Percentiles rank a stretch among this genome's conserved stretches.
Evolutionary conservation across 176 grass and related monocot species (phyloP).

Genomic region (Lolium perenne): DNA sequence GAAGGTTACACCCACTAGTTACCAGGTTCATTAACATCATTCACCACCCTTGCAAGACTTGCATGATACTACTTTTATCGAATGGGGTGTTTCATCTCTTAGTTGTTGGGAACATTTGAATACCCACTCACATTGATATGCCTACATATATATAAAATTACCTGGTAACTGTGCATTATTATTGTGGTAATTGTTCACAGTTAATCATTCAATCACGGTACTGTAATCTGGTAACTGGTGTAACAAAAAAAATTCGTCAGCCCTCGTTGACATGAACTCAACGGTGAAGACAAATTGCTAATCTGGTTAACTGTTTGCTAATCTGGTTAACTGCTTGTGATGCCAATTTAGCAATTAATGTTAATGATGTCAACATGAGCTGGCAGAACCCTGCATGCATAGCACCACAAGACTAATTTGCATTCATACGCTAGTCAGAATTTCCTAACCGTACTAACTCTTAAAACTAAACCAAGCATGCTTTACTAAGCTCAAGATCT

Average conservation of each 20-base stretch:
- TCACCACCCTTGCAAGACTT: not conserved
- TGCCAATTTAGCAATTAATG: not conserved
- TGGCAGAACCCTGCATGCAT: not conserved
- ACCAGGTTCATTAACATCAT: not conserved
- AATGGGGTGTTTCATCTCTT: not conserved
- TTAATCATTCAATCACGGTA: too few relatives aligned
- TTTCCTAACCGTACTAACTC: not conserved
- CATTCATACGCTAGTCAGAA: not conserved
- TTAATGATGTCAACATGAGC: not conserved
- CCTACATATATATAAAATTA: not conserved
- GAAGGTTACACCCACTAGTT: not conserved
- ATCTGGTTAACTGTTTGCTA: too few relatives aligned
- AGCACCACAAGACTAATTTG: not conserved
- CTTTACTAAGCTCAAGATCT: conserved; percentile 25
- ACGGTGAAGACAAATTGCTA: too few relatives aligned
- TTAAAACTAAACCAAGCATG: not conserved
- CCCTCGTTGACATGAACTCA: too few relatives aligned
- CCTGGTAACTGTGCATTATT: too few relatives aligned
- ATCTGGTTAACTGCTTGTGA: too few relatives aligned
- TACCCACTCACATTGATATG: not conserved
- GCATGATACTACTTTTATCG: not conserved
- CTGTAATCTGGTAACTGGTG: too few relatives aligned
- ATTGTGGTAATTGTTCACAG: too few relatives aligned
- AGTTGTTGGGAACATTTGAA: not conserved
- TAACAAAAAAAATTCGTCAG: too few relatives aligned